phyloP scores from a whole-genome alignment of 768 basidiomycete species.

The Psilocybe azurescens region DNA sequence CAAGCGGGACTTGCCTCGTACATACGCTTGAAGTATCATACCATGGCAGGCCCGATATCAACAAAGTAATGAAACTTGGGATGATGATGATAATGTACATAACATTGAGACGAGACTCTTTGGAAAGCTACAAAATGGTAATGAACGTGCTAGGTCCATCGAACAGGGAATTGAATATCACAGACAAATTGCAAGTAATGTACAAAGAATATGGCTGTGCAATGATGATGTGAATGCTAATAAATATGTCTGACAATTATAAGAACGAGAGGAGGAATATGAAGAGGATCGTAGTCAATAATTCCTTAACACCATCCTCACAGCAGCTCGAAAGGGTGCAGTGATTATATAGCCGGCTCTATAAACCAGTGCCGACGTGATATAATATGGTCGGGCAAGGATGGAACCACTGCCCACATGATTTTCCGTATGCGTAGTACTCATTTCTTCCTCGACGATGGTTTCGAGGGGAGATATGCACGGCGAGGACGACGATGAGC shows the following conservation, averaged over 20 bases:
- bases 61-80: too few species aligned
- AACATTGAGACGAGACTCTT: too few species aligned
- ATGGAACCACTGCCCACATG: constrained; percentile 4
- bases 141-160: too few species aligned
- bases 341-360: constrained; percentile 34
- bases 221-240: not conserved
- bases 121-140: too few species aligned
- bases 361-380: constrained; percentile 32
- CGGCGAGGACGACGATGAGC: constrained; percentile 6
- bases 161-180: too few species aligned
- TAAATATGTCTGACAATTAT: not conserved
- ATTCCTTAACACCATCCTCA: constrained; percentile 37
- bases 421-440: not conserved
- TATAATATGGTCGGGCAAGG: constrained; percentile 20
- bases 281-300: constrained; percentile 25
- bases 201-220: not conserved
- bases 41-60: too few species aligned
- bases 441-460: constrained; percentile 28
- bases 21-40: too few species aligned
- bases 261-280: not conserved
- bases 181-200: not conserved
- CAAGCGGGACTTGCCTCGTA: too few species aligned
- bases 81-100: too few species aligned
- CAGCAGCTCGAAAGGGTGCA: constrained; percentile 36
- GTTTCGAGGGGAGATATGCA: constrained; percentile 25